Conservation (phyloP, 495 filamentous ascomycete genomes). For the Penicillium coffeae region DNA sequence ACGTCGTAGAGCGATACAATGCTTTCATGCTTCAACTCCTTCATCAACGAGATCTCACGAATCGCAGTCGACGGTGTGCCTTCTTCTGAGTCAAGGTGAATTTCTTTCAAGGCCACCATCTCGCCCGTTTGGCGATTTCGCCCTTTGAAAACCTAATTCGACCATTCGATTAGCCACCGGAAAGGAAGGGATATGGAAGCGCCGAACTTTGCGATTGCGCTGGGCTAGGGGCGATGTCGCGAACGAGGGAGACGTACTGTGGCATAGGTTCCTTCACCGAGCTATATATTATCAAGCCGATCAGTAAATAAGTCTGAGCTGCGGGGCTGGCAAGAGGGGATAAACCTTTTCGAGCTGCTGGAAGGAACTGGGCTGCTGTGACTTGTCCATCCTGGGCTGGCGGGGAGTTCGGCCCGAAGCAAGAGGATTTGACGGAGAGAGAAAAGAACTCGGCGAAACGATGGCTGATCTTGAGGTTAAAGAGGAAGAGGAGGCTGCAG, state of each 20-base stretch:
- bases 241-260: slow-evolving; percentile 60
- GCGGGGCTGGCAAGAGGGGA: slow-evolving; percentile 3
- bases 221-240: neutral
- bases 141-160: slow-evolving; percentile 95
- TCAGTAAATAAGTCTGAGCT: neutral
- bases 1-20: slow-evolving; percentile 98
- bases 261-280: slow-evolving; percentile 98
- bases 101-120: slow-evolving; percentile 96
- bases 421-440: slow-evolving; percentile 24
- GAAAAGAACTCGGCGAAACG: slow-evolving; percentile 40
- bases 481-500: slow-evolving; percentile 20
- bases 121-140: slow-evolving; percentile 94
- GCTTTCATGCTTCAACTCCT: slow-evolving; percentile 97
- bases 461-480: slow-evolving; percentile 23
- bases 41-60: slow-evolving; percentile 97
- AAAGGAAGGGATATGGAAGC: slow-evolving; percentile 1
- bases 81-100: slow-evolving; percentile 98
- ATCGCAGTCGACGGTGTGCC: slow-evolving; percentile 98
- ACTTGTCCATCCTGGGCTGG: slow-evolving; percentile 67
- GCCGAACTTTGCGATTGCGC: neutral
- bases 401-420: slow-evolving; percentile 10
- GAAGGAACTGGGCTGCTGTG: slow-evolving; percentile 89
- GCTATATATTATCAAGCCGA: slow-evolving; percentile 38
- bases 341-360: slow-evolving; percentile 91
- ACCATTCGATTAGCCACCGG: slow-evolving; percentile 17